Base-by-base conservation (phyloP, 345 rosid genomes). In the Eucalyptus decipiens region DNA sequence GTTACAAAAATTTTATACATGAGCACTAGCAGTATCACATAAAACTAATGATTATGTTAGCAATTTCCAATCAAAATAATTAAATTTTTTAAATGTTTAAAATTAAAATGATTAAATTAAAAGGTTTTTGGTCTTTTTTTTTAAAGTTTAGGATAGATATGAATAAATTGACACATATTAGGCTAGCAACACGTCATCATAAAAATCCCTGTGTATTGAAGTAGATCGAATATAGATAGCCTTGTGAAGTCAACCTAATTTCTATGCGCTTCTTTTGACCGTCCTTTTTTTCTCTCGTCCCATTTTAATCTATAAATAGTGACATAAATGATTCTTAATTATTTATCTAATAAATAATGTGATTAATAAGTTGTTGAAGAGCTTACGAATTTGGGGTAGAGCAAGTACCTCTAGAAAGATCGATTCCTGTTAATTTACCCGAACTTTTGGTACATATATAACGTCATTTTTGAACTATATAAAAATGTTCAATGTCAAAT, bases 381-480 rank as follows among this genome's bases (percentile, higher is more conserved):
- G 45, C 9, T 43, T 43, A 43, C 45, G 45, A 43, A 43, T 43
- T 43, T 2, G 45, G 9, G 45, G 45, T 43, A 9, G 45, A 43
- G 45, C 45, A 43, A 43, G 45, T 43, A 43, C 45, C 45, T 43
- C 45, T 43, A 43, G 45, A 43, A 43, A 43, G 45, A 43, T 43
- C 9, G 9, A 43, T 43, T 43, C 45, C 45, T 43, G 3, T 43
- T 43, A 43, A 43, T 43, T 43, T 8, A 43, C 45, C 45, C 8
- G 8, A 43, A 43, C 45, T 43, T 43, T 62, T 62, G 0, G 2
- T 62, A 28, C 13, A 24, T 62, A 12, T 62, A 1, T 0, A 62
- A 62, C 0, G 0, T 62, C 13, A 12, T 62, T 6, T 30, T 1
- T 62, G 0, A 62, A 30, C 0, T 1, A 12, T 28, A 62, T 62